Evolutionary conservation across 176 grass and related monocot genomes (phyloP).

Genomic region (Pontederia crassipes): DNA sequence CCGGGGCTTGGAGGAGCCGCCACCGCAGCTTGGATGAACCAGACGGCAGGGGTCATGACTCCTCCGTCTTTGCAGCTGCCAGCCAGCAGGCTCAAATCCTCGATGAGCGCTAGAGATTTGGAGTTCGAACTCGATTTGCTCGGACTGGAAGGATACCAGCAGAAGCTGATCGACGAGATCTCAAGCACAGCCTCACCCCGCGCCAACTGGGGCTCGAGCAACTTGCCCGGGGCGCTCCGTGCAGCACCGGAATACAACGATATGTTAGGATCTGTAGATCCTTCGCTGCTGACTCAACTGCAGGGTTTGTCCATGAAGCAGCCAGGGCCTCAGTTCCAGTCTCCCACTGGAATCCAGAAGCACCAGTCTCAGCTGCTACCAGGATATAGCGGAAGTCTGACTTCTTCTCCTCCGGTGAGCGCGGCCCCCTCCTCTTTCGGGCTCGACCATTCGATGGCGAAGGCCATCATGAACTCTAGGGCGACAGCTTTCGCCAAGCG

Average conservation of each 20-base stretch:
- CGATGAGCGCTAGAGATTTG: constrained; percentile 11
- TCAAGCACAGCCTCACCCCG: constrained; percentile 45
- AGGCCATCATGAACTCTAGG: constrained; percentile 22
- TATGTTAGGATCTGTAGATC: constrained; percentile 2
- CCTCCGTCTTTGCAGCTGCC: constrained; percentile 24
- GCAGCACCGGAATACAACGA: constrained; percentile 25
- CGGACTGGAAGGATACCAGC: constrained; percentile 68
- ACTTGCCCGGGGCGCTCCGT: neutral
- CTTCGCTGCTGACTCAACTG: constrained; percentile 17
- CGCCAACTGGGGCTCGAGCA: constrained; percentile 40
- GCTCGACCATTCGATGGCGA: constrained; percentile 18
- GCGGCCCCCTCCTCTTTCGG: constrained; percentile 10
- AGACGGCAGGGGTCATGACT: constrained; percentile 31
- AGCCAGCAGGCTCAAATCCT: constrained; percentile 12
- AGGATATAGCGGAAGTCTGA: constrained; percentile 1
- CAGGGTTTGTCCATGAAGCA: constrained; percentile 15
- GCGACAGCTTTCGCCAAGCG: constrained; percentile 37
- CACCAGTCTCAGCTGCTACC: constrained; percentile 29
- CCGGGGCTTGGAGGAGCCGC: neutral
- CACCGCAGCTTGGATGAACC: neutral
- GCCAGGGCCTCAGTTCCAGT: constrained; percentile 1
- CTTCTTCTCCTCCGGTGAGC: constrained; percentile 3
- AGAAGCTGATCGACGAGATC: constrained; percentile 76
- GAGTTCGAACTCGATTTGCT: constrained; percentile 21
- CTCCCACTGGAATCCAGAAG: constrained; percentile 46